Base-by-base conservation (phyloP, 225 moss, liverwort and hornwort species). In the Antitrichia curtipendula region DNA sequence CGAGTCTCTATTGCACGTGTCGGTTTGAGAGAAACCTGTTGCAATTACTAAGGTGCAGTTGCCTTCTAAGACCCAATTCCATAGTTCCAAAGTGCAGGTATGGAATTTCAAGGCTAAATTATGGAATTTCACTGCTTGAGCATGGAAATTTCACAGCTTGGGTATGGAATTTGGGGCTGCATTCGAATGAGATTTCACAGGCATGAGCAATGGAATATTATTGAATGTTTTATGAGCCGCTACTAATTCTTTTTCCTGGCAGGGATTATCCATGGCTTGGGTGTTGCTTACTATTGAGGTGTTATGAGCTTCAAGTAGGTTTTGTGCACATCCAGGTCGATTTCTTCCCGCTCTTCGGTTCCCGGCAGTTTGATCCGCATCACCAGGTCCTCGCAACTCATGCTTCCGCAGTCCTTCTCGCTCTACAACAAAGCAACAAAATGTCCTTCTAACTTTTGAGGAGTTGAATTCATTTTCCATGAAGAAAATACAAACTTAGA, bases 351-450 rank as follows among this genome's bases (percentile, higher is more conserved):
- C 36, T 87, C 90, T 16, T 91, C 88, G 3, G 88, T 91, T 41
- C 89, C 93, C 7, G 95, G 95, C 86, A 95, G 81, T 78, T 94
- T 90, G 63, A 95, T 88, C 64, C 79, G 87, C 91, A 95, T 91
- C 59, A 95, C 93, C 68, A 95, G 69, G 84, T 94, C 94, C 70
- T 95, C 95, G 52, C 95, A 95, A 59, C 91, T 87, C 88, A 95
- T 65, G 57, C 89, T 94, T 38, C 91, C 91, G 75, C 91, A 92
- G 66, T 95, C 88, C 81, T 93, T 95, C 72, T 94, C 95, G 76
- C 95, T 95, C 95, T 94, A 78, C 84, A 87, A 28, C 56, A 36
- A 45, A 47, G 25, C 57, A 32, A 57, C 45, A 71, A 25, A 3
- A 21, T 31, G 29, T 6, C 15, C 23, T 32, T 57, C 22, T 19